Conservation (phyloP, 306 rosid species). For the Trifolium repens region DNA sequence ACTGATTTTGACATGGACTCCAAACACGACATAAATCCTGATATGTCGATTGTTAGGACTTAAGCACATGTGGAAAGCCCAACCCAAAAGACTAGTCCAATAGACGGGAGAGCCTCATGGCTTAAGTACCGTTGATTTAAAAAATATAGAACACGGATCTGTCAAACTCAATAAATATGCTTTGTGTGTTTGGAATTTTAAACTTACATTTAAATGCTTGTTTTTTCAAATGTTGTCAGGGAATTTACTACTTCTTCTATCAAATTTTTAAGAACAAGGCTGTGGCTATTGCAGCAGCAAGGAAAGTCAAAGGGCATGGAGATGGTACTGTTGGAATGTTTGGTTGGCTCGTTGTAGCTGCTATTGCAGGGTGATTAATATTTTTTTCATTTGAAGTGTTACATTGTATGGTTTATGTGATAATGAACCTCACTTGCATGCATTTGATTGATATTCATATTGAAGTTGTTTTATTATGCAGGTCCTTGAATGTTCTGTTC, state of each 20-base stretch:
- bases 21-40: no score
- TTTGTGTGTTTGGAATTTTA: no score
- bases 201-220: neutral
- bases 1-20: no score
- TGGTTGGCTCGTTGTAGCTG: constrained; percentile 88
- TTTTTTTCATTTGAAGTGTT: constrained; percentile 25
- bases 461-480: constrained; percentile 48
- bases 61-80: no score
- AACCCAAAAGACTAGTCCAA: no score
- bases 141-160: no score
- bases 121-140: no score
- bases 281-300: constrained; percentile 73
- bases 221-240: constrained; percentile 52
- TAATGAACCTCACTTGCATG: neutral
- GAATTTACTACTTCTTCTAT: constrained; percentile 82
- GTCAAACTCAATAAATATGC: no score
- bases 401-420: constrained; percentile 6
- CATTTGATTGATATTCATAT: constrained; percentile 23
- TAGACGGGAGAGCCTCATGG: no score
- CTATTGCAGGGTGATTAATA: constrained; percentile 70
- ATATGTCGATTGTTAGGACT: no score
- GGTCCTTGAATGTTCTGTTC: constrained; percentile 76
- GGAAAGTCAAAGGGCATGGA: constrained; percentile 64
- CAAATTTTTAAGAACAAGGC: constrained; percentile 88
- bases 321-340: constrained; percentile 88